A percentile compares a stretch with the other conserved stretches of the same genome.
Evolutionary conservation across 2,329 filamentous ascomycete species (phyloP).

Genomic region (Apiospora kogelbergensis): DNA sequence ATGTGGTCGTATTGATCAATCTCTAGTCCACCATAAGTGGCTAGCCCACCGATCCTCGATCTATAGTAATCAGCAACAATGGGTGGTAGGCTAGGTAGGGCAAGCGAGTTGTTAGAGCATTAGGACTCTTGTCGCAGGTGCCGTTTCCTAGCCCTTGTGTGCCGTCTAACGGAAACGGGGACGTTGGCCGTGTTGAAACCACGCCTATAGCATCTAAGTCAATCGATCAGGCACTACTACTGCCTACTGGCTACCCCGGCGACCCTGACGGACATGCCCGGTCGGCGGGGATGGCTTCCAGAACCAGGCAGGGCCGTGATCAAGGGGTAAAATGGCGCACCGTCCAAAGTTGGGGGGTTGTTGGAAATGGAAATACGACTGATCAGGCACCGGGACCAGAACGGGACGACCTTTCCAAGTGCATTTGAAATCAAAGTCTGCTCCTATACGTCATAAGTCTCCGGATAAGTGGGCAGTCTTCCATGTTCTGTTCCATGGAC

Average conservation of each 20-base stretch:
- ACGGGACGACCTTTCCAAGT: conserved; percentile 1
- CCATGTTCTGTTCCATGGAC: too few species aligned
- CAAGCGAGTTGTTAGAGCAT: not conserved
- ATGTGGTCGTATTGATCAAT: not conserved
- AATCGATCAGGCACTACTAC: not conserved
- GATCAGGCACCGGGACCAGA: too few species aligned
- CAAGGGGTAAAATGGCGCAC: not conserved
- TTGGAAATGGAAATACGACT: too few species aligned
- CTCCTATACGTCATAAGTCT: not conserved
- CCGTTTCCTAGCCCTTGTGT: not conserved
- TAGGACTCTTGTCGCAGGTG: not conserved
- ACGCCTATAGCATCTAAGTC: not conserved
- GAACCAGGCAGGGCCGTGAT: not conserved
- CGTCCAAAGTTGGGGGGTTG: too few species aligned
- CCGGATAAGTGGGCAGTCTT: not conserved
- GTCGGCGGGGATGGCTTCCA: not conserved
- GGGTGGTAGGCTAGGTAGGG: not conserved
- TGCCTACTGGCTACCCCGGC: not conserved
- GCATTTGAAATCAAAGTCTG: not conserved
- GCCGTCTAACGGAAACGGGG: not conserved
- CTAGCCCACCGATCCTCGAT: not conserved
- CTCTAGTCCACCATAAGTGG: not conserved
- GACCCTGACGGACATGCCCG: not conserved
- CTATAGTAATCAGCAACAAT: not conserved
- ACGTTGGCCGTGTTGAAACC: not conserved